These are phyloP conservation scores for Dispira simplex DNA, from an alignment of 192 early-diverging fungal genomes.

Conservation along the genomic window DNA sequence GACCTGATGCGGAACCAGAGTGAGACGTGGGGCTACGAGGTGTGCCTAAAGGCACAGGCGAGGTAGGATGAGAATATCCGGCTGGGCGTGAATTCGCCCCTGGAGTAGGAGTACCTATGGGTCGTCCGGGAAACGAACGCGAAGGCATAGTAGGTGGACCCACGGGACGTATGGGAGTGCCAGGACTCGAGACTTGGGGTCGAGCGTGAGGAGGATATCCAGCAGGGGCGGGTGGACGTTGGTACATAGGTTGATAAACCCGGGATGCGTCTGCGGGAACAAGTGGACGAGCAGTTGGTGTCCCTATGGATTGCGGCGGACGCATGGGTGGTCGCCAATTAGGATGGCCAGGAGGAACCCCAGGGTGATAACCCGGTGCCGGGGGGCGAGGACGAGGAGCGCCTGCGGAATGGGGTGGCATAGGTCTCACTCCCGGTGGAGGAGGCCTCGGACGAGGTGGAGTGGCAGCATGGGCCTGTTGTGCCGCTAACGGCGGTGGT, in stretches of 20 bases:
- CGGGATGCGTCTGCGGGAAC: no score
- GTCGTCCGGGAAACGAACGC: background rate
- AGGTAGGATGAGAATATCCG: background rate
- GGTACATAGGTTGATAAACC: background rate
- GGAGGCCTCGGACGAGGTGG: no score
- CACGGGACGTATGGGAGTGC: background rate
- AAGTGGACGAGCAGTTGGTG: no score
- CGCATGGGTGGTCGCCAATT: no score
- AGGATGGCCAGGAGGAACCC: no score
- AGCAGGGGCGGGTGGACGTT: background rate
- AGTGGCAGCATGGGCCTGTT: no score
- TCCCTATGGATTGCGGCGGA: no score
- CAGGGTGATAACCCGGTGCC: no score
- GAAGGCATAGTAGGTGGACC: background rate
- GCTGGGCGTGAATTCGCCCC: conserved; percentile 3
- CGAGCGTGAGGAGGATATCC: background rate
- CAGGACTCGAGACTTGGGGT: background rate
- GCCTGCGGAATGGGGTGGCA: no score
- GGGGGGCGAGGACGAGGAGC: no score
- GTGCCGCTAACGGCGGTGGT: no score
- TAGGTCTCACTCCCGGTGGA: no score
- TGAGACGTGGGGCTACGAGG: conserved; percentile 8
- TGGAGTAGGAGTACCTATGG: background rate
- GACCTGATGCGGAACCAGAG: conserved; percentile 1
- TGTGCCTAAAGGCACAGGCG: conserved; percentile 4